These are phyloP conservation scores for Cercospora citrullina DNA, from an alignment of 2,329 filamentous ascomycete genomes.

Conservation along the genomic window DNA sequence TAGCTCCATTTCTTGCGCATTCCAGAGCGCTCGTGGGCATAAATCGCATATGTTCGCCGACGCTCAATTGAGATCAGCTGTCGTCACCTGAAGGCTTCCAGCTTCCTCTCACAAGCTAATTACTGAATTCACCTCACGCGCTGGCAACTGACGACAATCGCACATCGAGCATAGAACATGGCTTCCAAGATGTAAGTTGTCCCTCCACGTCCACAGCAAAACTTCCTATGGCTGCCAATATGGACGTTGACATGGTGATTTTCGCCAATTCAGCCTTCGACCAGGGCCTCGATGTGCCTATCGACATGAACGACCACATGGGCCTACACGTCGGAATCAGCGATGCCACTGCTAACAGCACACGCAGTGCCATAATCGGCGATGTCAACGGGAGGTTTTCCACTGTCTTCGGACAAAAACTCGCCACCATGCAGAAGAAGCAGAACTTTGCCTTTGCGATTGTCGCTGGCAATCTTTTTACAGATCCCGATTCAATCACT, in stretches of 20 bases:
- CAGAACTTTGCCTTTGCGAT: constrained; percentile 86
- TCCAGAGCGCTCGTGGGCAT: neutral
- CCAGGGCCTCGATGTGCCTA: neutral
- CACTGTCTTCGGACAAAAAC: constrained; percentile 70
- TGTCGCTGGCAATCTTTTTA: constrained; percentile 80
- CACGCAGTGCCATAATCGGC: constrained; percentile 59
- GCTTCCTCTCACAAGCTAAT: constrained; percentile 3
- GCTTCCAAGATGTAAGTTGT: constrained; percentile 15
- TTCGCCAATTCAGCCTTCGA: neutral
- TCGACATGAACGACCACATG: constrained; percentile 7
- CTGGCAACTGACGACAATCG: neutral
- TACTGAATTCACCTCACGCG: constrained; percentile 6
- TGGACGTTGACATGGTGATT: constrained; percentile 43
- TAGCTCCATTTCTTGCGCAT: neutral
- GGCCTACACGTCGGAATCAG: constrained; percentile 5
- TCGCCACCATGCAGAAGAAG: constrained; percentile 78
- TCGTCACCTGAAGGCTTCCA: constrained; percentile 7
- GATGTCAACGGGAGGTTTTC: constrained; percentile 77
- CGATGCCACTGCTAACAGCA: neutral
- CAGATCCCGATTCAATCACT: constrained; percentile 46
- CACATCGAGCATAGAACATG: neutral
- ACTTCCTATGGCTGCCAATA: constrained; percentile 56
- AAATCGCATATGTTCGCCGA: neutral
- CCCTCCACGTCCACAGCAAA: constrained; percentile 4
- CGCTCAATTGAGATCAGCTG: neutral